These are phyloP conservation scores for Hypericum androsaemum DNA, from an alignment of 345 rosid species.

Conservation along the genomic window DNA sequence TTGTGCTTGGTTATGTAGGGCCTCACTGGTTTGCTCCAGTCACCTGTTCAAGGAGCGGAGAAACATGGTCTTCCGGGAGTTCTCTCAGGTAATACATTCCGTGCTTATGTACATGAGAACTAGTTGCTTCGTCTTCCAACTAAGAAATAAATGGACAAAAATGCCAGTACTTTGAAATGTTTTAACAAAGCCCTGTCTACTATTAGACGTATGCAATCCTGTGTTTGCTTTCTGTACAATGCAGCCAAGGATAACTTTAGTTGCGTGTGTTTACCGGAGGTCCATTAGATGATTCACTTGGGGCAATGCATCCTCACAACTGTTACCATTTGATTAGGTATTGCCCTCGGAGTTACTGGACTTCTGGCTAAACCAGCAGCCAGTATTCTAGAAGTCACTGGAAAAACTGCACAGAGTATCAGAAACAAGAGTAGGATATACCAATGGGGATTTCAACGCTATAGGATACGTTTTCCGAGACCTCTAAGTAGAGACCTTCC, in stretches of 20 bases:
- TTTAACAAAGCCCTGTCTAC: too few species aligned
- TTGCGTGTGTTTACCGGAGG: too few species aligned
- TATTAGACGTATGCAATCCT: too few species aligned
- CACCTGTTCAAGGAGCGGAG: constrained; percentile 86
- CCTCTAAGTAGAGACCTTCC: constrained; percentile 75
- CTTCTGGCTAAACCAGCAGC: constrained; percentile 94
- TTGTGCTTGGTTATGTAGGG: constrained; percentile 37
- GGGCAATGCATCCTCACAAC: constrained; percentile 8
- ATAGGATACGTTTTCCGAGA: constrained; percentile 65
- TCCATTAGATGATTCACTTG: too few species aligned
- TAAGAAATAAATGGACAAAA: background rate
- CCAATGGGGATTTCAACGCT: constrained; percentile 44
- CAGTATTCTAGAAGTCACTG: constrained; percentile 88
- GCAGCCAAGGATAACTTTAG: too few species aligned
- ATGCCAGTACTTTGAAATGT: background rate
- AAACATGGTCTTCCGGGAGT: constrained; percentile 93
- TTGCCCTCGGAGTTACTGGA: constrained; percentile 86
- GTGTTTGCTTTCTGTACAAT: too few species aligned
- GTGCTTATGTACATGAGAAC: too few species aligned
- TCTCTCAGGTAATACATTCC: constrained; percentile 52
- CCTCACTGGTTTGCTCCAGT: constrained; percentile 86
- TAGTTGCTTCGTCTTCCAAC: too few species aligned
- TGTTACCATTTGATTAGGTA: constrained; percentile 31
- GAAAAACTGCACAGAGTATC: constrained; percentile 88
- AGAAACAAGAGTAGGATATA: constrained; percentile 67